phyloP scores from a whole-genome alignment of 2,329 filamentous ascomycete genomes.

The Penicillium palitans region DNA sequence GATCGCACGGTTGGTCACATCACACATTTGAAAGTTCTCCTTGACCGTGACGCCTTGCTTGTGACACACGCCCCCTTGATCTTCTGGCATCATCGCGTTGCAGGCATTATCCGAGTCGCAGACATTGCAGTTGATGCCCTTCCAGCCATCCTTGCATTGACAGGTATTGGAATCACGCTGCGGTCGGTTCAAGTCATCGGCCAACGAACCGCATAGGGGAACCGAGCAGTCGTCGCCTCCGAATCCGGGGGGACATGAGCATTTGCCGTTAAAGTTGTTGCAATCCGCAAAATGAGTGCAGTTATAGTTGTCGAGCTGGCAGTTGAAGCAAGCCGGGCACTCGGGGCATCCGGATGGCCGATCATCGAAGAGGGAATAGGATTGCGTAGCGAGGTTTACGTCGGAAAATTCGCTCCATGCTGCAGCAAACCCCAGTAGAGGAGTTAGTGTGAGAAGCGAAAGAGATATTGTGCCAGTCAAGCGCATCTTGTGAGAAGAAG shows the following conservation, averaged over 20 bases:
- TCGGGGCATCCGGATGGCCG: conserved; percentile 56
- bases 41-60: conserved; percentile 86
- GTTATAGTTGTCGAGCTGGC: conserved; percentile 85
- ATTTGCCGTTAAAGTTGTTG: conserved; percentile 88
- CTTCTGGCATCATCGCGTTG: conserved; percentile 80
- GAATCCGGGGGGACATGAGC: conserved; percentile 86
- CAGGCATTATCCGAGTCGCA: conserved; percentile 83
- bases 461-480: conserved; percentile 25
- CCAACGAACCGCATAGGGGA: conserved; percentile 87
- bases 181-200: conserved; percentile 75
- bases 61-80: conserved; percentile 85
- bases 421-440: conserved; percentile 23
- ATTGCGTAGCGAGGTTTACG: conserved; percentile 61
- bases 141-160: conserved; percentile 90
- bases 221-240: conserved; percentile 90
- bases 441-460: conserved; percentile 29
- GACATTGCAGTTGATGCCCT: conserved; percentile 96
- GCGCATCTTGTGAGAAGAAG: conserved; percentile 31
- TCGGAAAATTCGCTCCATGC: conserved; percentile 58
- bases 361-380: conserved; percentile 70
- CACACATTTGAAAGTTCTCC: conserved; percentile 96
- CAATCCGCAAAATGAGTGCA: conserved; percentile 90
- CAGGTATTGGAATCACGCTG: conserved; percentile 72
- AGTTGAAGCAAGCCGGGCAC: conserved; percentile 78
- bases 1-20: conserved; percentile 95